Evolutionary conservation across 257 asterid species (phyloP), one percentile per base, ranked within the genome.

Genomic region (Paulownia fortunei): DNA sequence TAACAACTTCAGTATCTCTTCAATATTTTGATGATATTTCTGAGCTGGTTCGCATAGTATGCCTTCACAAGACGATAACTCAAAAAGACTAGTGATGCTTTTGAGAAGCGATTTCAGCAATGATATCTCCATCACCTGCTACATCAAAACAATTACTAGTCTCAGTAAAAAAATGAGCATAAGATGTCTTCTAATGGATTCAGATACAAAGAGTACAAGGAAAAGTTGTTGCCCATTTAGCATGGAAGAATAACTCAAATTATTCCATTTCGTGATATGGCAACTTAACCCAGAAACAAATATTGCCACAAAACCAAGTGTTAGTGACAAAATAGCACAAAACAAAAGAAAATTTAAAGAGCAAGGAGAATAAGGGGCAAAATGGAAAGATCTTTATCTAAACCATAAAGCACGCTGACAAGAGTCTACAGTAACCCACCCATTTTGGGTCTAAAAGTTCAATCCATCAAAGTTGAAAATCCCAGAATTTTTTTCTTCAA

Each of bases 61-160:
- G 81, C 86, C 77, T 60, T 88, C 96, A 81, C 78, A 59, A 64
- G 86, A 82, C 62, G 93, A 82, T 81, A 88, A 82, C 58, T 91
- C 85, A 18, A 81, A 67, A 81, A 91, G 79, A 72, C 89, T 60
- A 68, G 84, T 74, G 77, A 91, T 86, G 83, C 90, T 85, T 83
- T 85, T 83, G 88, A 89, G 84, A 84, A 93, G 96, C 52, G 90
- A 88, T 67, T 87, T 82, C 65, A 89, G 83, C 88, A 85, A 37
- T 44, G 91, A 89, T 77, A 91, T 86, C 90, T 90, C 97, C 97
- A 91, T 93, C 79, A 70, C 88, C 97, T 91, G 89, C 76, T 46
- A 75, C 81, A 74, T 63, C 68, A 63, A 66, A 79, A 52, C 68
- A 85, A 63, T 12, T 30, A 56, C 52, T 19, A 18, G 72, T 26